Evolutionary conservation across 2,329 filamentous ascomycete genomes (phyloP), one percentile per base, ranked within the genome.

Genomic region (Trichoderma sp.): DNA sequence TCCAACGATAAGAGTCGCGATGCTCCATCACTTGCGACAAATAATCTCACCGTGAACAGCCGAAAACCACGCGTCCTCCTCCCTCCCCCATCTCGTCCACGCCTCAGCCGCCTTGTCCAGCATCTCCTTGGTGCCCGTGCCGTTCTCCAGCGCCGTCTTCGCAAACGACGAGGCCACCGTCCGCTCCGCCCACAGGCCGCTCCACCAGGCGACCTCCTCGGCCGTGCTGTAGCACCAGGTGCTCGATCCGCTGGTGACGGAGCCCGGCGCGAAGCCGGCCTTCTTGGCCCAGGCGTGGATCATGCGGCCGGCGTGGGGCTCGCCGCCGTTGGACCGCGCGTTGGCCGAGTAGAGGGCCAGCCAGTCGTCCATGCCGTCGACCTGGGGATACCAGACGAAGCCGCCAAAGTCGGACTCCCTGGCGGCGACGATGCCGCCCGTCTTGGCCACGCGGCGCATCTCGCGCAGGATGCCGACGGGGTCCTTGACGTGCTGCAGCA

Each of bases 391-490:
- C 68, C 71, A 74, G 3, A 68, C 24, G 45, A 71, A 69, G 17
- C 66, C 51, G 4, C 61, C 68, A 26, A 64, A 67, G 59, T 72
- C 72, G 5, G 70, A 66, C 57, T 71, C 70, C 41, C 72, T 77
- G 6, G 68, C 69, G 6, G 71, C 79, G 0, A 81, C 70, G 15
- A 81, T 67, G 24, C 79, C 80, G 2, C 79, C 78, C 0, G 75
- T 73, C 68, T 74, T 79, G 9, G 78, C 70, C 0, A 81, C 76
- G 0, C 80, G 73, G 3, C 75, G 72, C 73, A 80, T 78, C 69
- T 81, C 79, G 2, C 50, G n/a, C 24, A 80, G 59, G 12, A 78
- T 74, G 0, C 64, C 47, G 2, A 76, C 73, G 5, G 73, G 74
- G 34, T 75, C 71, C 3, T 73, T 70, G 19, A 81, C 71, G 64